A percentile compares a stretch with the other conserved stretches of the same genome.
These are phyloP conservation scores for Paracamarosporium sp. DNA, from an alignment of 2,329 filamentous ascomycete species.

Conservation along the genomic window DNA sequence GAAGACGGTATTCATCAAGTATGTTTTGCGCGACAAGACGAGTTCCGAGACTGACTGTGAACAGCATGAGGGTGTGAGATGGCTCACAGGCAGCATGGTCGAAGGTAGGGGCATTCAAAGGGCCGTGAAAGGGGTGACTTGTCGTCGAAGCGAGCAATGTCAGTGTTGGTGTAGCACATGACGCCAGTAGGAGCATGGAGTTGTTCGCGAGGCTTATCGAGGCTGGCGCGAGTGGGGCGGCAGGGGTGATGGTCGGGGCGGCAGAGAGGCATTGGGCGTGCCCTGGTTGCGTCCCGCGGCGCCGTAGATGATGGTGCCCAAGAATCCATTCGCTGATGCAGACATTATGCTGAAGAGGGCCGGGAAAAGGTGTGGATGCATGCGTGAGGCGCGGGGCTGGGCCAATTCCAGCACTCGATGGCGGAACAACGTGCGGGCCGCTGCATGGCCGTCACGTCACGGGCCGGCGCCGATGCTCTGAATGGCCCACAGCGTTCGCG, in stretches of 20 bases:
- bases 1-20: constrained; percentile 42
- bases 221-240: background rate
- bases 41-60: background rate
- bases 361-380: background rate
- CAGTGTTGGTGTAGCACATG: background rate
- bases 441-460: constrained; percentile 1
- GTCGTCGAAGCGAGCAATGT: too few relatives aligned
- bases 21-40: constrained; percentile 8
- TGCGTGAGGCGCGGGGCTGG: background rate
- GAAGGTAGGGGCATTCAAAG: too few relatives aligned
- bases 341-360: background rate
- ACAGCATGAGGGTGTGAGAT: background rate
- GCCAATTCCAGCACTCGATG: background rate
- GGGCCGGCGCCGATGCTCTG: background rate
- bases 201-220: background rate
- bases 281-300: background rate
- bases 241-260: background rate
- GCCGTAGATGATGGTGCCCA: background rate
- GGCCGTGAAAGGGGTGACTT: too few relatives aligned
- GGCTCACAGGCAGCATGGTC: too few relatives aligned
- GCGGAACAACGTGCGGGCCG: background rate
- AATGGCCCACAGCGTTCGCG: constrained; percentile 1
- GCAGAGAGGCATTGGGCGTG: background rate
- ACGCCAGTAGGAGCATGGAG: background rate
- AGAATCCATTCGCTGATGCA: background rate